phyloP scores from a whole-genome alignment of 305 asterid species.

The Fraxinus greggii region DNA sequence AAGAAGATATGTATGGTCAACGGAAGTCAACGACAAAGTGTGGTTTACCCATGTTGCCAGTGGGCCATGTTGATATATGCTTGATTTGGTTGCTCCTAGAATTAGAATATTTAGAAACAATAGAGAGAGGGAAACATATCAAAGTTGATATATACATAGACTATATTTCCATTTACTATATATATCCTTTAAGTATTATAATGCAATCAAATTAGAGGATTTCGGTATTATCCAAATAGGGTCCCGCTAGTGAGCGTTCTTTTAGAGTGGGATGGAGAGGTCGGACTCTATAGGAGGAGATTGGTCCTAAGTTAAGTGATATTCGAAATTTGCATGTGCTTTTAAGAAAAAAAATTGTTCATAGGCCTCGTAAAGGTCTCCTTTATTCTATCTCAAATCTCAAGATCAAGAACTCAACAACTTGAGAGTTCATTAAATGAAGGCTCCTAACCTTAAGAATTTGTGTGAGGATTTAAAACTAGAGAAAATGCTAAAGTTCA shows the following conservation, averaged over 20 bases:
- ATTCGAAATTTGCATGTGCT: background rate
- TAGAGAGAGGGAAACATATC: background rate
- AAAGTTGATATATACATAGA: too few relatives aligned
- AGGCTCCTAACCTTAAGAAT: background rate
- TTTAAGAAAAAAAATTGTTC: too few relatives aligned
- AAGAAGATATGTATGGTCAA: background rate
- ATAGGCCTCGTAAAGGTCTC: background rate
- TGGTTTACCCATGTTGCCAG: background rate
- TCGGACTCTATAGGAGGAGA: background rate
- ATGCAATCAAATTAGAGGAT: background rate
- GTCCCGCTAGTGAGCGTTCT: background rate
- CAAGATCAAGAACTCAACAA: background rate
- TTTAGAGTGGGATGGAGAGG: background rate
- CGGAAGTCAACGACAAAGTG: background rate
- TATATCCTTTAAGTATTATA: too few relatives aligned
- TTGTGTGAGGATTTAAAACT: too few relatives aligned
- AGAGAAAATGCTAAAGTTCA: background rate
- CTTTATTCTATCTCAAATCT: background rate
- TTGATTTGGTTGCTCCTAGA: background rate
- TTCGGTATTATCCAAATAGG: background rate
- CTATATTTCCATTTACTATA: background rate
- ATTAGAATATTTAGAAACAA: background rate
- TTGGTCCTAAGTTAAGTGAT: background rate
- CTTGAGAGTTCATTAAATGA: background rate
- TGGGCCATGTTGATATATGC: background rate